phyloP scores from a whole-genome alignment of 495 filamentous ascomycete species.

The Aspergillus leporis region DNA sequence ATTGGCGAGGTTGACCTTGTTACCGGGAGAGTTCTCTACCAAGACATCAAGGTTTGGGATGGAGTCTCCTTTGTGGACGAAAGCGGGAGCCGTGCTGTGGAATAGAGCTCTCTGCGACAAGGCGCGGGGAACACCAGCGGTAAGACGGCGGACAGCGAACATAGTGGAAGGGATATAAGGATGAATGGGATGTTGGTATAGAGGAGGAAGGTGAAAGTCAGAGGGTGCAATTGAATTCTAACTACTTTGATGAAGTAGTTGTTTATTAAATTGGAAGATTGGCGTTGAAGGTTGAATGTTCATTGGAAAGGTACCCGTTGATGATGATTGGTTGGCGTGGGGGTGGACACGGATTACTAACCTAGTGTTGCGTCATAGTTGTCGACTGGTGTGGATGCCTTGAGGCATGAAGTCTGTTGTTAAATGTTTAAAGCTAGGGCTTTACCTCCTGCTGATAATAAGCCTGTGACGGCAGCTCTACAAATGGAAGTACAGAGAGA shows the following conservation, averaged over 20 bases:
- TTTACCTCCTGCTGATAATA: background rate
- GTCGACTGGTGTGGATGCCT: too few relatives aligned
- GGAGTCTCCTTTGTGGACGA: conserved; percentile 60
- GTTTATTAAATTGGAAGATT: background rate
- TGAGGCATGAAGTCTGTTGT: background rate
- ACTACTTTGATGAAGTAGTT: background rate
- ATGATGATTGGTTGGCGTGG: background rate
- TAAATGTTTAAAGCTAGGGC: background rate
- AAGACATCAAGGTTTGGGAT: conserved; percentile 63
- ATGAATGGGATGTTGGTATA: conserved; percentile 2
- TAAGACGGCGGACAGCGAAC: conserved; percentile 47
- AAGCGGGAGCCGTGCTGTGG: conserved; percentile 56
- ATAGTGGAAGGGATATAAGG: conserved; percentile 22
- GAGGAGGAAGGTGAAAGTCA: background rate
- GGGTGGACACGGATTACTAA: background rate
- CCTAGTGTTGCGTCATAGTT: conserved; percentile 1
- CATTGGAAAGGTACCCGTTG: background rate
- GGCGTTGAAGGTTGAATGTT: background rate
- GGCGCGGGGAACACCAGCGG: conserved; percentile 36
- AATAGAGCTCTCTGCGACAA: conserved; percentile 41
- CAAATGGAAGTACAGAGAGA: too few relatives aligned
- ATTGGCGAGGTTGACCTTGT: conserved; percentile 81
- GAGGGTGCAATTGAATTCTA: background rate
- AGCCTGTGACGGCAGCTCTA: too few relatives aligned
- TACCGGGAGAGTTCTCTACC: conserved; percentile 64